Conservation (phyloP, 2,329 filamentous ascomycete species). For the Colletotrichum eremochloae region DNA sequence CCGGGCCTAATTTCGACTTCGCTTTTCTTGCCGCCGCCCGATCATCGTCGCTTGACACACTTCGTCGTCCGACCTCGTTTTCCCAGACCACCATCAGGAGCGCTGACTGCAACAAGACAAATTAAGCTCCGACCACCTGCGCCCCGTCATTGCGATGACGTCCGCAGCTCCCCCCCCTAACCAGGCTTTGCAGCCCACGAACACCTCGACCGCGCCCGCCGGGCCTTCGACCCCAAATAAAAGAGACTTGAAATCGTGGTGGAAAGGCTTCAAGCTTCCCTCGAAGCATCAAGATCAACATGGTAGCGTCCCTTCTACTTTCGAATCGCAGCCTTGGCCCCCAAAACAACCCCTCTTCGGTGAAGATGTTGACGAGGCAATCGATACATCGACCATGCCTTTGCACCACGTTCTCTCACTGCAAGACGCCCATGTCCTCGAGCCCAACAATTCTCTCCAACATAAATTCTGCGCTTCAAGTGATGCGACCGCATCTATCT, state of each 20-base stretch:
- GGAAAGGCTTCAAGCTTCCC: slow-evolving; percentile 91
- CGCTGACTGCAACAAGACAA: slow-evolving; percentile 37
- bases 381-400: slow-evolving; percentile 33
- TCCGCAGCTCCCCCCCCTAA: slow-evolving; percentile 46
- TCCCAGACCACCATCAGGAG: slow-evolving; percentile 7
- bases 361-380: slow-evolving; percentile 38
- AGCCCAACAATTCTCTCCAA: background rate
- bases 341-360: slow-evolving; percentile 38
- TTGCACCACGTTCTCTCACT: slow-evolving; percentile 28
- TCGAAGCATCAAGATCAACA: slow-evolving; percentile 68
- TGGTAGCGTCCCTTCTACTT: slow-evolving; percentile 63
- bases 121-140: slow-evolving; percentile 41
- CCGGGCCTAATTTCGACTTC: background rate
- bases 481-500: slow-evolving; percentile 38
- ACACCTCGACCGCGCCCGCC: slow-evolving; percentile 31
- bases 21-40: slow-evolving; percentile 8
- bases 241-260: slow-evolving; percentile 94
- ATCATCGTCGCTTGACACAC: slow-evolving; percentile 17
- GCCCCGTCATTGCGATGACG: slow-evolving; percentile 50
- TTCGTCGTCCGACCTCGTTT: slow-evolving; percentile 8
- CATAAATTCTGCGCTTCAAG: slow-evolving; percentile 38
- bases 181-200: slow-evolving; percentile 41
- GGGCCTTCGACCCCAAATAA: slow-evolving; percentile 80
- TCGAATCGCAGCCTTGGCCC: slow-evolving; percentile 26
- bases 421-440: slow-evolving; percentile 38